Conservation (phyloP, 352 stramenopile genomes). For the Vaucheria bursata region DNA sequence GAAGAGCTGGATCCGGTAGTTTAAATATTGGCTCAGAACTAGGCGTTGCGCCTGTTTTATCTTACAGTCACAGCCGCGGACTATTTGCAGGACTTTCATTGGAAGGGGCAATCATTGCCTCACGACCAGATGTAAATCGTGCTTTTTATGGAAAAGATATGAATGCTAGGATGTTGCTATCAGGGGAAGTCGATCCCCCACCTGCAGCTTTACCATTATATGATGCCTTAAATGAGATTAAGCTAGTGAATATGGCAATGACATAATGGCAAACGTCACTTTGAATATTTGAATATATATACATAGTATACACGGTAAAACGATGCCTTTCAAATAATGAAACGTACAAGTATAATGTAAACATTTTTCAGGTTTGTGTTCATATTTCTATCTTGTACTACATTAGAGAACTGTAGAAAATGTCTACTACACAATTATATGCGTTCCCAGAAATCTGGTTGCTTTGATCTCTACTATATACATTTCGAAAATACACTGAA, state of each 20-base stretch:
- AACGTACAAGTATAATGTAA: too few relatives aligned
- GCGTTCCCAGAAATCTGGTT: too few relatives aligned
- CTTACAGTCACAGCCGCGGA: slow-evolving; percentile 35
- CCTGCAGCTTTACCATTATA: slow-evolving; percentile 70
- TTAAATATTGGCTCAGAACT: slow-evolving; percentile 56
- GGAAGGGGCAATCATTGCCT: slow-evolving; percentile 33
- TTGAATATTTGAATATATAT: too few relatives aligned
- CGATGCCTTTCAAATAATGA: too few relatives aligned
- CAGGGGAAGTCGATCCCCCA: slow-evolving; percentile 63
- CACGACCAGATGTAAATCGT: slow-evolving; percentile 70
- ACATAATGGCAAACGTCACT: neutral
- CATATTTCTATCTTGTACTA: too few relatives aligned
- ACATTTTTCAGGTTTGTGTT: too few relatives aligned
- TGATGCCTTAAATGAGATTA: slow-evolving; percentile 56
- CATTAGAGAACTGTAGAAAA: too few relatives aligned
- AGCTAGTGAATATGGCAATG: neutral
- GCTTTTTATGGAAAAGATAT: slow-evolving; percentile 78
- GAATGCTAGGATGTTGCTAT: slow-evolving; percentile 60
- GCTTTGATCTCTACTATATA: too few relatives aligned
- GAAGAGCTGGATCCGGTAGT: slow-evolving; percentile 60
- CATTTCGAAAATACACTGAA: too few relatives aligned
- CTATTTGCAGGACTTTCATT: slow-evolving; percentile 40
- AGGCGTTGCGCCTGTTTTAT: slow-evolving; percentile 48
- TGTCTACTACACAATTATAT: too few relatives aligned
- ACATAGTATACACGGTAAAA: too few relatives aligned